These are phyloP conservation scores for Phytophthora pinifolia DNA, from an alignment of 352 stramenopile genomes.

Conservation along the genomic window DNA sequence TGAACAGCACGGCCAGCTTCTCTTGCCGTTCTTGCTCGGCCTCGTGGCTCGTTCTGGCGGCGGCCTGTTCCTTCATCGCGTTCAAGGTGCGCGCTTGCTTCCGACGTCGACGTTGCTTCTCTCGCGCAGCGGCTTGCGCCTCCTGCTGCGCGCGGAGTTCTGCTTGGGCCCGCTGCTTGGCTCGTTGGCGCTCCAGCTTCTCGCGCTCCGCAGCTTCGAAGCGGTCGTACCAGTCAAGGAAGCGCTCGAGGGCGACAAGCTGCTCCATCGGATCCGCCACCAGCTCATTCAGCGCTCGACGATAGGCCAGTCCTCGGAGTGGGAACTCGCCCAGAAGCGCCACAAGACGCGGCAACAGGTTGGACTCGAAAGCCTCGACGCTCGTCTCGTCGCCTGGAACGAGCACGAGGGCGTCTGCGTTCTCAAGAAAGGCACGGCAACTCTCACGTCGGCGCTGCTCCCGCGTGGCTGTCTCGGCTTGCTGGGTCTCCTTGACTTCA, in stretches of 20 bases:
- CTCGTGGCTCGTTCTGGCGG: conserved; percentile 37
- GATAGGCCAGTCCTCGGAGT: conserved; percentile 53
- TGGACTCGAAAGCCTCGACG: conserved; percentile 63
- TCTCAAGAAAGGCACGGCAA: conserved; percentile 47
- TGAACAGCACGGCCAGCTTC: conserved; percentile 51
- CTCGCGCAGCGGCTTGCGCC: conserved; percentile 31
- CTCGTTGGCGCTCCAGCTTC: conserved; percentile 44
- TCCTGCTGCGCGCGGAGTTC: conserved; percentile 37
- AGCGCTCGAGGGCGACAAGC: conserved; percentile 46
- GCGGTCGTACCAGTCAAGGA: conserved; percentile 52
- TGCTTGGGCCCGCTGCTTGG: conserved; percentile 45
- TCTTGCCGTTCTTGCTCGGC: conserved; percentile 26
- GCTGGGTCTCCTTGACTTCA: conserved; percentile 46
- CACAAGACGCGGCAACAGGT: conserved; percentile 55
- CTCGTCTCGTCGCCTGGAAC: too few species aligned
- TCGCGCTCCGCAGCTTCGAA: conserved; percentile 53
- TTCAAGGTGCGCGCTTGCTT: conserved; percentile 37
- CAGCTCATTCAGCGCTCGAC: conserved; percentile 47
- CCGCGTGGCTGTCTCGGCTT: conserved; percentile 28
- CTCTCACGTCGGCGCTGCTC: conserved; percentile 22
- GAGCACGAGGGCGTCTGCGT: conserved; percentile 35
- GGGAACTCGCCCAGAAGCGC: conserved; percentile 49
- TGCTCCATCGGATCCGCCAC: conserved; percentile 38
- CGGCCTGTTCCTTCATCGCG: conserved; percentile 38
- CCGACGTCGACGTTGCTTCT: conserved; percentile 37